phyloP scores from a whole-genome alignment of 768 basidiomycete genomes.

The Strobilomyces confusus region DNA sequence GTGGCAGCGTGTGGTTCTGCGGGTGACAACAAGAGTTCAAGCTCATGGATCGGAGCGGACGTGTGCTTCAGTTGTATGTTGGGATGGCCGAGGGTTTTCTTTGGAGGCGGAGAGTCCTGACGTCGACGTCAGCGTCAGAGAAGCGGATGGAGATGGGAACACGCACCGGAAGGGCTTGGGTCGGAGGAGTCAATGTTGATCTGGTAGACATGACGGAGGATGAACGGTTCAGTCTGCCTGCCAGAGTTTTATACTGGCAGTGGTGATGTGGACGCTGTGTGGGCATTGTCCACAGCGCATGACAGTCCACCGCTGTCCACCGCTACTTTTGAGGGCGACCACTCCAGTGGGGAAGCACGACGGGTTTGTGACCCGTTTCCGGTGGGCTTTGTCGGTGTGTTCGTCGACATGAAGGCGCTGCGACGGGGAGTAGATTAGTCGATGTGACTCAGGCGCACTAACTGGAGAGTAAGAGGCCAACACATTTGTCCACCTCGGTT shows the following conservation, averaged over 20 bases:
- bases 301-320: slow-evolving; percentile 1
- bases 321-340: background rate
- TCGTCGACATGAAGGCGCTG: background rate
- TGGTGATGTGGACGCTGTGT: slow-evolving; percentile 5
- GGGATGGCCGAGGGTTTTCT: background rate
- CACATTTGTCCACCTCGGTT: slow-evolving; percentile 6
- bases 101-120: slow-evolving; percentile 10
- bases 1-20: background rate
- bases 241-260: slow-evolving; percentile 12
- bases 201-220: slow-evolving; percentile 9
- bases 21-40: background rate
- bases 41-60: background rate
- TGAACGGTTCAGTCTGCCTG: background rate
- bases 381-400: slow-evolving; percentile 4
- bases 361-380: slow-evolving; percentile 3
- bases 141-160: background rate
- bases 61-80: background rate
- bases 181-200: background rate
- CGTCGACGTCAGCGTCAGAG: background rate
- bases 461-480: background rate
- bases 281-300: slow-evolving; percentile 14
- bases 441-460: background rate
- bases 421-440: background rate
- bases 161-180: slow-evolving; percentile 11
- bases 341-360: background rate